Conservation (phyloP, 306 rosid genomes). For the Cicer judaicum region DNA sequence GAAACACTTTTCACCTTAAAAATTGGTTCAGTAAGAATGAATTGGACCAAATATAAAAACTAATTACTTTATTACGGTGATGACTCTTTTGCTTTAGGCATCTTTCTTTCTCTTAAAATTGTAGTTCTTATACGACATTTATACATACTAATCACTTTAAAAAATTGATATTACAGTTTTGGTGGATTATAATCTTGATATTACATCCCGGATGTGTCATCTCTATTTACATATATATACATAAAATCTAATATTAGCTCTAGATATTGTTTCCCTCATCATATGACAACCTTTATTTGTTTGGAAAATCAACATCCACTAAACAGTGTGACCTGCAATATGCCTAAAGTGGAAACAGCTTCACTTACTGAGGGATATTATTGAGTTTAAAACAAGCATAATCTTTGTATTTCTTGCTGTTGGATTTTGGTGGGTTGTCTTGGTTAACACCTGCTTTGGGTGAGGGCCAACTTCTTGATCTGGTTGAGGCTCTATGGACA, state of each 20-base stretch:
- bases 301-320: not conserved
- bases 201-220: not conserved
- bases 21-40: no score
- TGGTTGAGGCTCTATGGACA: slow-evolving; percentile 69
- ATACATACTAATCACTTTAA: not conserved
- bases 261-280: not conserved
- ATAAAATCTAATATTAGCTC: not conserved
- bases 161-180: not conserved
- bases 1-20: no score
- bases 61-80: no score
- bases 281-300: not conserved
- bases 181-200: not conserved
- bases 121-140: no score
- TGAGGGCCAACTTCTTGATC: slow-evolving; percentile 63
- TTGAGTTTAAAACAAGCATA: slow-evolving; percentile 70
- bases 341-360: not conserved
- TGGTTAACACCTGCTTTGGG: slow-evolving; percentile 52
- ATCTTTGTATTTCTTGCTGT: slow-evolving; percentile 63
- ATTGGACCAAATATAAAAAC: no score
- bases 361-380: slow-evolving; percentile 57
- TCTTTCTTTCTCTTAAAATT: no score
- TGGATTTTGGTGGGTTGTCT: slow-evolving; percentile 68
- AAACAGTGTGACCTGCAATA: not conserved
- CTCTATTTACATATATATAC: not conserved
- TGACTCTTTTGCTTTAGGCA: no score